These are phyloP conservation scores for Pelargonium citronellum DNA, from an alignment of 441 rosid genomes.

Conservation along the genomic window DNA sequence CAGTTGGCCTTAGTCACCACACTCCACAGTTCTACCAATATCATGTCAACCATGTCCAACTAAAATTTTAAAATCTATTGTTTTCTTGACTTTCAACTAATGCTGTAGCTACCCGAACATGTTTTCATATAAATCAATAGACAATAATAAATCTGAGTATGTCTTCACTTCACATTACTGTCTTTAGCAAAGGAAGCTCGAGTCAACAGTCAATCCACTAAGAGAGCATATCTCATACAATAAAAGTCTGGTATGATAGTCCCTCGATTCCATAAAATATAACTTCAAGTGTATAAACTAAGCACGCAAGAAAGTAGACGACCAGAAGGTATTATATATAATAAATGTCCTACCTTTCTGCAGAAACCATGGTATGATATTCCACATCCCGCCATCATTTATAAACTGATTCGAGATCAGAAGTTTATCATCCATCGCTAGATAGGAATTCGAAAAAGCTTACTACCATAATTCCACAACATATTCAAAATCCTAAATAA, in stretches of 20 bases:
- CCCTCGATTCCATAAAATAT: neutral
- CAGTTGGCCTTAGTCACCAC: no score
- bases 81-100: no score
- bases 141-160: no score
- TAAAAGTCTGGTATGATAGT: neutral
- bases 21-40: no score
- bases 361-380: no score
- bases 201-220: neutral
- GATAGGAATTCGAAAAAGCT: neutral
- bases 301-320: neutral
- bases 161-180: neutral
- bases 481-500: slow-evolving; percentile 5
- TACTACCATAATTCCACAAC: neutral
- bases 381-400: no score
- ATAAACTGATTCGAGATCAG: neutral
- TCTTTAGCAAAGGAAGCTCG: neutral
- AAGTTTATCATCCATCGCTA: neutral
- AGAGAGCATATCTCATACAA: neutral
- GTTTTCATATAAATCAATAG: no score
- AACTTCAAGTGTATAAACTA: neutral
- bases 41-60: no score
- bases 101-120: no score
- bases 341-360: no score
- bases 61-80: no score
- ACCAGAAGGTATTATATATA: neutral